Evolutionary conservation across 2,329 filamentous ascomycete species (phyloP).

Genomic region (Botrytis porri): DNA sequence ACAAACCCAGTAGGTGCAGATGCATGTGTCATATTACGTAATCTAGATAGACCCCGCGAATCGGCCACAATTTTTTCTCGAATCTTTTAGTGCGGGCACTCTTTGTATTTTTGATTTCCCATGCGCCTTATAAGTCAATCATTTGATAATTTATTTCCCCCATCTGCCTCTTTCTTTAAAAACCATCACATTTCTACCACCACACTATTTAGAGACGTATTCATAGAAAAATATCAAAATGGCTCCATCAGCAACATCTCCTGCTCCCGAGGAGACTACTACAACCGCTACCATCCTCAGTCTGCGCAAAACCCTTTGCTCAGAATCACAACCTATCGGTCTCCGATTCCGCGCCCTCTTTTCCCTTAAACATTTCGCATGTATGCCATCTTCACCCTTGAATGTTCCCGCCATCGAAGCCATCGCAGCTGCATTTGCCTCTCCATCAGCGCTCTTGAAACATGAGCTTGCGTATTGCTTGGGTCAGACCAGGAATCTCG

Average conservation of each 20-base stretch:
- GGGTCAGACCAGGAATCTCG: slow-evolving; percentile 79
- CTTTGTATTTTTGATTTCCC: background rate
- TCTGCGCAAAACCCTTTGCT: slow-evolving; percentile 72
- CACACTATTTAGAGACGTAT: background rate
- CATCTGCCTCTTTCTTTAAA: background rate
- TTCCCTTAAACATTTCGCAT: slow-evolving; percentile 91
- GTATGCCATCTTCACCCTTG: slow-evolving; percentile 55
- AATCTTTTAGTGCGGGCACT: background rate
- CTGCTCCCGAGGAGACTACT: slow-evolving; percentile 18
- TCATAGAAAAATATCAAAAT: slow-evolving; percentile 27
- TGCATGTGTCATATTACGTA: slow-evolving; percentile 4
- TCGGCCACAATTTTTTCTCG: background rate
- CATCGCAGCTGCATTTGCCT: slow-evolving; percentile 82
- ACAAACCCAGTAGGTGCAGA: background rate
- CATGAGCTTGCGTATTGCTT: slow-evolving; percentile 97
- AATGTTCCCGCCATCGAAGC: slow-evolving; percentile 65
- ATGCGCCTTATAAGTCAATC: background rate
- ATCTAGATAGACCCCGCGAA: slow-evolving; percentile 1
- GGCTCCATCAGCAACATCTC: slow-evolving; percentile 38
- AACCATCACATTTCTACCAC: background rate
- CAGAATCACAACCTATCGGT: slow-evolving; percentile 78
- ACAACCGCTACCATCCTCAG: slow-evolving; percentile 42
- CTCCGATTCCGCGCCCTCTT: slow-evolving; percentile 94
- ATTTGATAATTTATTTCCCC: background rate
- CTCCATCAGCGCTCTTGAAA: slow-evolving; percentile 86